Conservation (phyloP, 768 basidiomycete genomes). For the Boletus vinaceobasis region DNA sequence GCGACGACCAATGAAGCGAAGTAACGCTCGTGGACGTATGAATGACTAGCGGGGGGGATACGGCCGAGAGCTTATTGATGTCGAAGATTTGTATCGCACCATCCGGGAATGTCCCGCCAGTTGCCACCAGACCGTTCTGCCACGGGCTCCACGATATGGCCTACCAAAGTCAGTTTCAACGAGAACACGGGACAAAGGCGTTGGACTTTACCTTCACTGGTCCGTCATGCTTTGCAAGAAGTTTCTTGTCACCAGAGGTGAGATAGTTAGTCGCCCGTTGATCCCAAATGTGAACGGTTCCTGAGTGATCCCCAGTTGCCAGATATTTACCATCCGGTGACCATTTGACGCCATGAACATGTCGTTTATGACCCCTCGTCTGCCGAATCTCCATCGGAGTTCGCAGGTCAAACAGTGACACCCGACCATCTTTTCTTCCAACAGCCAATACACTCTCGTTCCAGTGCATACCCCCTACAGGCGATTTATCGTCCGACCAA, state of each 20-base stretch:
- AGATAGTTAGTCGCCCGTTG: slow-evolving; percentile 33
- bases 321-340: slow-evolving; percentile 38
- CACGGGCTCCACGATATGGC: slow-evolving; percentile 76
- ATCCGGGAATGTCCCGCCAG: slow-evolving; percentile 64
- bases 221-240: slow-evolving; percentile 42
- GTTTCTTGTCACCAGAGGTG: slow-evolving; percentile 30
- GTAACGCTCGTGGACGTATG: slow-evolving; percentile 50
- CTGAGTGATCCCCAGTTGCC: slow-evolving; percentile 40
- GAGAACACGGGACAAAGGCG: neutral
- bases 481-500: slow-evolving; percentile 35
- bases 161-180: slow-evolving; percentile 30
- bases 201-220: slow-evolving; percentile 39
- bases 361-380: slow-evolving; percentile 31
- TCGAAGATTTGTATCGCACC: slow-evolving; percentile 56
- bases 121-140: slow-evolving; percentile 63
- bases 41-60: slow-evolving; percentile 47
- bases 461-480: slow-evolving; percentile 43
- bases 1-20: slow-evolving; percentile 65
- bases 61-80: slow-evolving; percentile 37
- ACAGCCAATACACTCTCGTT: slow-evolving; percentile 35
- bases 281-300: slow-evolving; percentile 45
- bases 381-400: slow-evolving; percentile 25
- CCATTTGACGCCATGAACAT: slow-evolving; percentile 42
- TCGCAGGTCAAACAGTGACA: slow-evolving; percentile 39
- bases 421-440: slow-evolving; percentile 37